These are phyloP conservation scores for Babesia bigemina DNA, from an alignment of 169 alveolate species.

Conservation along the genomic window DNA sequence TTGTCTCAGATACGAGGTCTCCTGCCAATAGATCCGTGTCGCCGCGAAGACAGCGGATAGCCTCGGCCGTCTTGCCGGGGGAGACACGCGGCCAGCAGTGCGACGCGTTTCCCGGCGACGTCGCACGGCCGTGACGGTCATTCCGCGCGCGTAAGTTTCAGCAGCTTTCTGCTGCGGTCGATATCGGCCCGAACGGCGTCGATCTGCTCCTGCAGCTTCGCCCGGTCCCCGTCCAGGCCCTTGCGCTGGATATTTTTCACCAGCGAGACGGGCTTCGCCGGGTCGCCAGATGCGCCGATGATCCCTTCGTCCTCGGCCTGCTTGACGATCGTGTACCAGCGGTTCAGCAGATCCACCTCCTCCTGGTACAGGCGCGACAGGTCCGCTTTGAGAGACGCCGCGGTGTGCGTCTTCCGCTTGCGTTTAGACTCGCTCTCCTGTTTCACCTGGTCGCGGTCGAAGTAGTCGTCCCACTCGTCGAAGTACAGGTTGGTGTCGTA, in stretches of 20 bases:
- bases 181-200: slow-evolving; percentile 40
- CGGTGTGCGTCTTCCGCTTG: slow-evolving; percentile 29
- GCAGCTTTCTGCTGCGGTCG: slow-evolving; percentile 41
- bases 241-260: slow-evolving; percentile 34
- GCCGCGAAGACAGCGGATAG: neutral
- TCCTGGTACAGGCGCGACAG: slow-evolving; percentile 30
- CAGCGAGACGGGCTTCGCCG: slow-evolving; percentile 26
- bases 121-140: neutral
- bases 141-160: slow-evolving; percentile 22
- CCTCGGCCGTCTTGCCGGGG: neutral
- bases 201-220: slow-evolving; percentile 39
- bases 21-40: slow-evolving; percentile 26
- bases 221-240: slow-evolving; percentile 44
- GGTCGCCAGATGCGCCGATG: neutral
- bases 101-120: neutral
- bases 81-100: slow-evolving; percentile 32
- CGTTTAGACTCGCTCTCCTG: neutral
- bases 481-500: slow-evolving; percentile 55
- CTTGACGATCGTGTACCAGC: slow-evolving; percentile 51
- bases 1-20: slow-evolving; percentile 20
- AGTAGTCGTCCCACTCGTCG: slow-evolving; percentile 66
- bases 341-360: slow-evolving; percentile 49
- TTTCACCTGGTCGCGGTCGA: slow-evolving; percentile 33
- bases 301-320: slow-evolving; percentile 24
- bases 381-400: slow-evolving; percentile 31